phyloP scores from a whole-genome alignment of 1,139 yeast genomes.

The Diutina ranongensis region DNA sequence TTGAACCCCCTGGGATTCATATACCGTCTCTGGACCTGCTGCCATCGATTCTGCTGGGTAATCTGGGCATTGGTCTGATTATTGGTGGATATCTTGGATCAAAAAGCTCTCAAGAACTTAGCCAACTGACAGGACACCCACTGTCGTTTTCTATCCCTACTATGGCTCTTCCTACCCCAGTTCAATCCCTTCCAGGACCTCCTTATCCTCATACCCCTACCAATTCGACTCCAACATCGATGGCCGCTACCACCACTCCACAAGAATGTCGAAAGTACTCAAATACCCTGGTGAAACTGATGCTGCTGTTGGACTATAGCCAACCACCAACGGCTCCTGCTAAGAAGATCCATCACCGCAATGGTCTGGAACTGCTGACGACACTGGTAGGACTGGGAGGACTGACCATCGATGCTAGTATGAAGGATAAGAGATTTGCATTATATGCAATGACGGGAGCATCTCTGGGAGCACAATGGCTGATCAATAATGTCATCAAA shows the following conservation, averaged over 20 bases:
- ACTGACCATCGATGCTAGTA: constrained; percentile 21
- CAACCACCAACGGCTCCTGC: neutral
- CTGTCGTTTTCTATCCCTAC: neutral
- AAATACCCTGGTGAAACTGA: neutral
- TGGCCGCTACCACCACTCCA: neutral
- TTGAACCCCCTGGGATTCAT: neutral
- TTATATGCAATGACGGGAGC: constrained; percentile 30
- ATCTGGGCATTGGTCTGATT: constrained; percentile 16
- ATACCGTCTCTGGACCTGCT: neutral
- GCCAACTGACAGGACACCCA: neutral
- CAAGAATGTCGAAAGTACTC: neutral
- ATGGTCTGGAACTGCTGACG: constrained; percentile 28
- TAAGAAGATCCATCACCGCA: constrained; percentile 18
- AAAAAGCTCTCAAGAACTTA: constrained; percentile 14
- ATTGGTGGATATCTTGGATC: constrained; percentile 21
- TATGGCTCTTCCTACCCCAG: neutral
- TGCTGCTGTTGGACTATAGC: constrained; percentile 4
- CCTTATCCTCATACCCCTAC: neutral
- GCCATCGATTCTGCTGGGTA: neutral
- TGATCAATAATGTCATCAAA: constrained; percentile 44
- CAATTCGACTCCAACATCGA: neutral
- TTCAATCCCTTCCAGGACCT: neutral
- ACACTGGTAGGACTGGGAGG: constrained; percentile 12
- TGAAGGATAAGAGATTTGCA: constrained; percentile 28
- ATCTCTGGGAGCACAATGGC: constrained; percentile 37